Base-by-base conservation (phyloP, 305 asterid species). In the Rubia balearica region DNA sequence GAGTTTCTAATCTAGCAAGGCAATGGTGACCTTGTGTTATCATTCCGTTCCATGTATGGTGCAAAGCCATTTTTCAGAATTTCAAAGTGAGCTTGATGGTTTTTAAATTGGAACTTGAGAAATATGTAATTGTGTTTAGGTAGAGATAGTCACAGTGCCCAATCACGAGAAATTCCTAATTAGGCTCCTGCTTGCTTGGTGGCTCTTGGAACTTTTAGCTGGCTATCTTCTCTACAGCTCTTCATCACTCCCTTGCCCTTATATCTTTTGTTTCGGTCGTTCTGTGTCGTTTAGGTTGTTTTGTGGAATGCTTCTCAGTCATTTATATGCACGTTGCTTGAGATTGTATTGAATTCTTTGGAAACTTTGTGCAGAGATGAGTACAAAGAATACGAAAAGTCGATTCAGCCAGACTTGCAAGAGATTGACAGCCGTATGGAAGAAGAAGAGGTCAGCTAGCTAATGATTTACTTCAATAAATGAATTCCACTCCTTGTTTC, bases 381-480 rank as follows among this genome's bases (percentile, higher is more conserved):
- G 82, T 90, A 89, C 74, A 93, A 90, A 85, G 98, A 90, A 83
- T 93, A 87, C 63, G 98, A 93, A 79, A 90, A 87, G 82, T 77
- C 85, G 79, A 93, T 93, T 87, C 92, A 93, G 75, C 94, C 83
- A 74, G 97, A 93, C 78, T 76, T 93, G 64, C 77, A 83, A 78
- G 87, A 83, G 79, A 73, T 93, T 42, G 98, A 93, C 79, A 84
- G 84, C 75, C 96, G 92, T 33, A 49, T 93, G 89, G 98, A 93
- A 88, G 97, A 93, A 84, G 98, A 93, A 76, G 98, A 90, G 98
- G 98, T 89, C 16, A 75, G 19, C 59, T 66, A 76, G 67, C 19
- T 74, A 56, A 43, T 53, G 51, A 27, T 73, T 71, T 73, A 42
- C 76, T 61, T 67, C 62, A 36, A 42, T 62, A 24, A 60, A 59